Evolutionary conservation across 345 rosid species (phyloP).

Genomic region (Lagerstroemia speciosa): DNA sequence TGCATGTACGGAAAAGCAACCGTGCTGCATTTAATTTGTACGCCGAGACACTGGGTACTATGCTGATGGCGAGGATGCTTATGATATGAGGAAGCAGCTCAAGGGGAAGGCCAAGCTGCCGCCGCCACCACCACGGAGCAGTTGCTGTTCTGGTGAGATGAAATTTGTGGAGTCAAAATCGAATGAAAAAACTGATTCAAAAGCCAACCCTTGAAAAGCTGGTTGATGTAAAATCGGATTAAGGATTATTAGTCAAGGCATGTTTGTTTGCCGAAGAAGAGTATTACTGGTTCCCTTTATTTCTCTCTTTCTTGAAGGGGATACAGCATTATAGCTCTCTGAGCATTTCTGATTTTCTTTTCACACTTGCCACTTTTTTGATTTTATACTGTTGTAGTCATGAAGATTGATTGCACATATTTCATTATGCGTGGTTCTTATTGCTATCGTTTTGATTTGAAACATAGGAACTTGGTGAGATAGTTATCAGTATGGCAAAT

Average conservation of each 20-base stretch:
- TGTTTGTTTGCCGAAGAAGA: neutral
- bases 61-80: constrained; percentile 98
- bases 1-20: constrained; percentile 95
- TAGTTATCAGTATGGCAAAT: neutral
- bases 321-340: neutral
- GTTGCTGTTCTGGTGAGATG: constrained; percentile 64
- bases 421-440: neutral
- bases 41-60: constrained; percentile 84
- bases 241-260: neutral
- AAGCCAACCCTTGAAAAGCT: constrained; percentile 10
- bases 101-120: constrained; percentile 75
- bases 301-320: neutral
- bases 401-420: neutral
- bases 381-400: neutral
- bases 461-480: neutral
- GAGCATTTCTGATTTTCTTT: neutral
- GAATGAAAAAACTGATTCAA: constrained; percentile 28
- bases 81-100: constrained; percentile 91
- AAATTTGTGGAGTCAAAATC: constrained; percentile 35
- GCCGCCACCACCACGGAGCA: constrained; percentile 55
- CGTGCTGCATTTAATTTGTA: constrained; percentile 91
- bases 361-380: neutral
- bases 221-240: constrained; percentile 14
- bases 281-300: neutral
- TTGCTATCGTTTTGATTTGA: neutral